Evolutionary conservation across 2,329 filamentous ascomycete genomes (phyloP).

Genomic region (Pseudocercospora fuligena): DNA sequence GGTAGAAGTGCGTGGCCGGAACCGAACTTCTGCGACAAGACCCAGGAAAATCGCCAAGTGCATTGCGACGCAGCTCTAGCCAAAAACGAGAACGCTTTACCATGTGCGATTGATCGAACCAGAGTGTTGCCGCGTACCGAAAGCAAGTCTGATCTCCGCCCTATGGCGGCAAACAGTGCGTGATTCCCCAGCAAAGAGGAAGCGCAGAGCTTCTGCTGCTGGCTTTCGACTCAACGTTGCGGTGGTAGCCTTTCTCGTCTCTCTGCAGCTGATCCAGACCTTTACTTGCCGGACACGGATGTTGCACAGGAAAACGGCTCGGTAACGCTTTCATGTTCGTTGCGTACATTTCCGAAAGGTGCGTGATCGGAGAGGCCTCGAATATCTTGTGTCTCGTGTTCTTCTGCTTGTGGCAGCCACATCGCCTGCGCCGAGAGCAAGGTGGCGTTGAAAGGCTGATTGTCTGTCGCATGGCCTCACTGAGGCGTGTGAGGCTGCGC

Average conservation of each 20-base stretch:
- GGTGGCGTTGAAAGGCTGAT: background rate
- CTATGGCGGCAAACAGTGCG: background rate
- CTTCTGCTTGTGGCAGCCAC: background rate
- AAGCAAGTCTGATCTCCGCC: background rate
- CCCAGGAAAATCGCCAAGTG: too few relatives aligned
- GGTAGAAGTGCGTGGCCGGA: background rate
- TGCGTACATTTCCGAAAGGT: background rate
- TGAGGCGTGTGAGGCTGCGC: background rate
- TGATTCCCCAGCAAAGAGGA: background rate
- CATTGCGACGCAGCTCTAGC: too few relatives aligned
- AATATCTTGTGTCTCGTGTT: background rate
- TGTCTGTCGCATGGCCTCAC: background rate
- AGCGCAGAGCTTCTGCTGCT: background rate
- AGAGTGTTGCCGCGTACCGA: background rate
- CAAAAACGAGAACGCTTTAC: too few relatives aligned
- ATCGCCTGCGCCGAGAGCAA: background rate
- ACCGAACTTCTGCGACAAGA: background rate
- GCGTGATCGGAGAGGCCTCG: background rate
- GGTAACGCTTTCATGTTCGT: background rate
- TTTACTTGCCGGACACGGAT: background rate
- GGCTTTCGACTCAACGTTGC: background rate
- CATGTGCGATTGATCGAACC: background rate
- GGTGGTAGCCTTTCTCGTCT: background rate
- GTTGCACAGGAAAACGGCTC: background rate
- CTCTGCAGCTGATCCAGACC: background rate